A percentile compares a stretch with the other conserved stretches of the same genome.
Conservation (phyloP, 78 protist genomes). For the Salpingoeca rosetta region DNA sequence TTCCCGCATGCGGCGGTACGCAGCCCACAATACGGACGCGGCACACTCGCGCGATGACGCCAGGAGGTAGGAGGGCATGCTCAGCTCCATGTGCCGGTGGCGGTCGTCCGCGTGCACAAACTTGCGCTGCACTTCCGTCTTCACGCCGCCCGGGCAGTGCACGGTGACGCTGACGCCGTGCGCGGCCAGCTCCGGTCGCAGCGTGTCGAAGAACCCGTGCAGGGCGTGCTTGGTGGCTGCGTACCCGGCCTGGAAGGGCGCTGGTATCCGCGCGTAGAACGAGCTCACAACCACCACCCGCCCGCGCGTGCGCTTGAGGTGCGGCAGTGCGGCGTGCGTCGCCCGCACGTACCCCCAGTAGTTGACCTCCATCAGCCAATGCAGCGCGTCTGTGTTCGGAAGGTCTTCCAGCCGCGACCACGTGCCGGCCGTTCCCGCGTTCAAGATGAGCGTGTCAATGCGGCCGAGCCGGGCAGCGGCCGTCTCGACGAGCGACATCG, state of each 20-base stretch:
- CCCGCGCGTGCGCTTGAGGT: background rate
- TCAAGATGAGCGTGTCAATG: background rate
- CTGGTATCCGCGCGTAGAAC: background rate
- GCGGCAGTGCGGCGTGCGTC: background rate
- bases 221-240: background rate
- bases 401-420: background rate
- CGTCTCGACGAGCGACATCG: background rate
- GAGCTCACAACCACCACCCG: background rate
- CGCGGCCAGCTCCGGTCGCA: background rate
- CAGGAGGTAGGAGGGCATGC: background rate
- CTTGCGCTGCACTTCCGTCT: background rate
- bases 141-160: background rate
- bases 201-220: background rate
- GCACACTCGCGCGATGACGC: background rate
- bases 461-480: background rate
- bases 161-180: background rate
- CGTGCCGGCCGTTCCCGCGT: background rate
- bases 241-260: conserved; percentile 1
- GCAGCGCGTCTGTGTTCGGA: background rate
- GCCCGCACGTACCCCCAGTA: background rate
- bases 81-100: background rate
- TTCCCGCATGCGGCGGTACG: background rate
- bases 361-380: background rate
- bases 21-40: background rate
- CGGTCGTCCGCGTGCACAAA: background rate